phyloP scores from a whole-genome alignment of 306 rosid genomes.

The Pyrus communis region DNA sequence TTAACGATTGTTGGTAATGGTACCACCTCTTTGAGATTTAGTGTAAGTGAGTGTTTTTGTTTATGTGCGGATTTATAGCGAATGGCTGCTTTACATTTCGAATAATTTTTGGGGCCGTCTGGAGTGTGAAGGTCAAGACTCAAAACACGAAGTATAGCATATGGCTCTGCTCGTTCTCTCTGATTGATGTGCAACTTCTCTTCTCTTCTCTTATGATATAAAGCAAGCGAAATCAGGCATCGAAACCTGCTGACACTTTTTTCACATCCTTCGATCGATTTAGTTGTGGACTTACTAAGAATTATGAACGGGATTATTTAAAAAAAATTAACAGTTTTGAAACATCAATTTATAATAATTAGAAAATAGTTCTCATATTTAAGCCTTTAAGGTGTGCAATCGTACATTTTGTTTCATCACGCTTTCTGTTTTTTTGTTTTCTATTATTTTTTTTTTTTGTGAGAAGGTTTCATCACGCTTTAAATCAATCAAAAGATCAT shows the following conservation, averaged over 20 bases:
- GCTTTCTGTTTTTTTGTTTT: no score
- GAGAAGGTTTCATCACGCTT: no score
- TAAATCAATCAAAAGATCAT: no score
- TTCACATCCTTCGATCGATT: no score
- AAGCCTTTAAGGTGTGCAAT: no score
- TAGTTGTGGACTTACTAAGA: no score
- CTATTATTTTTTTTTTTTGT: no score
- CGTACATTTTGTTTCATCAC: no score
- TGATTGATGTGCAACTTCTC: conserved; percentile 22
- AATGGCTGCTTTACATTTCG: conserved; percentile 32
- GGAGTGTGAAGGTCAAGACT: conserved; percentile 21
- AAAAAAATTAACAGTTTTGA: no score
- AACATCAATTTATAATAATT: no score
- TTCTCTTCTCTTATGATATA: conserved; percentile 7
- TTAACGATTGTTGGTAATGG: neutral
- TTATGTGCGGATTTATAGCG: conserved; percentile 29
- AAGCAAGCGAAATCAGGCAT: conserved; percentile 9
- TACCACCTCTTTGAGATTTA: conserved; percentile 12
- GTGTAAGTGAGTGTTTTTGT: conserved; percentile 12
- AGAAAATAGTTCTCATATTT: no score
- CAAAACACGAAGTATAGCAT: conserved; percentile 22
- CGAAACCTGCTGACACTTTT: neutral
- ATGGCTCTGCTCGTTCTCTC: conserved; percentile 16
- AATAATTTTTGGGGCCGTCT: conserved; percentile 46
- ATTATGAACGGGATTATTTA: no score